Base-by-base conservation (phyloP, 2,329 filamentous ascomycete species). In the Trichoderma brevicompactum region DNA sequence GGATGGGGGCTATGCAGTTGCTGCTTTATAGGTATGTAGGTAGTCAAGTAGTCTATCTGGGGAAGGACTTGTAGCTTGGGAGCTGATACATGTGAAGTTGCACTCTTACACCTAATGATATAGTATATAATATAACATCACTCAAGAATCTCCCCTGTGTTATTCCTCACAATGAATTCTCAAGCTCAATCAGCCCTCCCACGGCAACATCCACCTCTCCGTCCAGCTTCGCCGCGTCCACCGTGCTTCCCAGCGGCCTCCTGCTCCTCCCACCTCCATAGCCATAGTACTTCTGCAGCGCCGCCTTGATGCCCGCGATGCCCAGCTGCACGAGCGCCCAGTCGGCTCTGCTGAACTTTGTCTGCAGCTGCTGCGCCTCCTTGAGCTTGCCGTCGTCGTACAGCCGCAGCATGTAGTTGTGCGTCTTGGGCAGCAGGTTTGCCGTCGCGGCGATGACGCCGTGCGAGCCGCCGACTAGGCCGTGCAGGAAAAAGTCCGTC, bases 401-500 rank as follows among this genome's bases (percentile, higher is more conserved):
- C 23, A 79, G 71, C 54, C 72, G 65, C 59, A 76, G 72, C 65
- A 79, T 74, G 59, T 73, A 70, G 10, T 75, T 68, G 69, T 78
- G 79, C n/a, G 75, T 71, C 59, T 74, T 74, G 15, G 76, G 76
- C 53, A 73, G 73, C n/a, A 80, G 71, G 68, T 80, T 80, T 40
- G 79, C 78, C 7, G 77, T 69, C 0, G 77, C 79, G 1, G 78
- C 77, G 65, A 80, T 79, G 63, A 79, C 77, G 23, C 78, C 79
- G 68, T 79, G 74, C 52, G 74, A 77, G 43, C 79, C 78, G 2
- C 72, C 78, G 0, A 77, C 73, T 23, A 79, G 75, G 17, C 75
- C 77, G 56, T 77, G 79, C 15, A 80, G 72, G 65, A 80, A 78
- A 58, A 80, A 79, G 69, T 80, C 79, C 5, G 78, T 77, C 66